These are phyloP conservation scores for Apiospora aurea DNA, from an alignment of 2,329 filamentous ascomycete species.

Conservation along the genomic window DNA sequence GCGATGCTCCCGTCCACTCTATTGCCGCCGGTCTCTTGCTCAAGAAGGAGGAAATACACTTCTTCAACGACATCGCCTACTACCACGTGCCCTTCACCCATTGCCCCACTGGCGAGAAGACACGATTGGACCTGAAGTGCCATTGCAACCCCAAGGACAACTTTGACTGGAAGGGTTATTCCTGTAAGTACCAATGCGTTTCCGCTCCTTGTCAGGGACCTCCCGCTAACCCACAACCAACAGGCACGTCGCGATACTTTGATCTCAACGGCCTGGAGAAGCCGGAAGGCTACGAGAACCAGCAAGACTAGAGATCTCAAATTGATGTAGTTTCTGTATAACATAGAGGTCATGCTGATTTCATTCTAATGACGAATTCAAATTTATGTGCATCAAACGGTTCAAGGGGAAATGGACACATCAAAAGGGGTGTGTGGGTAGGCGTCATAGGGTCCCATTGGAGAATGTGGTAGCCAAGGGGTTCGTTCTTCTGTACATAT, in stretches of 20 bases:
- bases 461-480: conserved; percentile 6
- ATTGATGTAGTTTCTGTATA: conserved; percentile 23
- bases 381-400: conserved; percentile 14
- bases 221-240: conserved; percentile 28
- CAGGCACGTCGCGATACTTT: conserved; percentile 86
- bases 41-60: conserved; percentile 93
- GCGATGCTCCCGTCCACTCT: conserved; percentile 97
- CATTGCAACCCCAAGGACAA: conserved; percentile 96
- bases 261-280: conserved; percentile 82
- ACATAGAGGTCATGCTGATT: conserved; percentile 21
- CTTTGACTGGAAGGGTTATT: conserved; percentile 99
- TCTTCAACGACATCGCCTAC: conserved; percentile 99
- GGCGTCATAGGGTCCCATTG: conserved; percentile 22
- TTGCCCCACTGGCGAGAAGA: conserved; percentile 90
- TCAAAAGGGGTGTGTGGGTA: conserved; percentile 17
- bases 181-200: conserved; percentile 69
- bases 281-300: conserved; percentile 83
- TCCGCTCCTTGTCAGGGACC: neutral
- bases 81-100: conserved; percentile 98
- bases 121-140: conserved; percentile 83
- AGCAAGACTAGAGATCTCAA: conserved; percentile 48
- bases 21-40: conserved; percentile 89
- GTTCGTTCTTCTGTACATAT: conserved; percentile 23
- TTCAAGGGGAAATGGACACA: conserved; percentile 23
- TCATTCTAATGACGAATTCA: conserved; percentile 18